A percentile compares a stretch with the other conserved stretches of the same genome.
Conservation (phyloP, 225 moss, liverwort and hornwort species). For the Pleurozium schreberi region DNA sequence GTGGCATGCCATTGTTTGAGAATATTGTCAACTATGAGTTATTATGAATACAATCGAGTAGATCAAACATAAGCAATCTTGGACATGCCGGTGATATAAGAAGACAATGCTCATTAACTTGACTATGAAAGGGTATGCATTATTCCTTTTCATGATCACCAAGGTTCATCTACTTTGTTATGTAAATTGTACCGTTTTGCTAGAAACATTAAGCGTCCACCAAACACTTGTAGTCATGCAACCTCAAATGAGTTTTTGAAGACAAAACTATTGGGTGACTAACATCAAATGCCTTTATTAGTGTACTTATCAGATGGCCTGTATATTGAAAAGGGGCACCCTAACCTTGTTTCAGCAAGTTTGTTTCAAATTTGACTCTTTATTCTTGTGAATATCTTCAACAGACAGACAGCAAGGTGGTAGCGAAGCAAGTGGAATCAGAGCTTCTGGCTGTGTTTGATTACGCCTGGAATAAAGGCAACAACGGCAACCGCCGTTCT, state of each 20-base stretch:
- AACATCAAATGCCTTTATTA: neutral
- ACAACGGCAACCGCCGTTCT: conserved; percentile 67
- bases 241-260: neutral
- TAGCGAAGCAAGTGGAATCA: conserved; percentile 67
- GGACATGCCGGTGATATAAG: neutral
- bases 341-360: neutral
- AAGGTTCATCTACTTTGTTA: neutral
- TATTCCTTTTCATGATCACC: neutral
- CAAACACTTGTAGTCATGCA: neutral
- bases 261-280: neutral
- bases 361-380: neutral
- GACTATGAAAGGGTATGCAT: neutral
- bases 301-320: neutral
- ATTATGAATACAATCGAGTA: neutral
- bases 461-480: conserved; percentile 78
- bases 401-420: conserved; percentile 70
- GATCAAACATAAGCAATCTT: neutral
- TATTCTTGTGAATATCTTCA: neutral
- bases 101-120: neutral
- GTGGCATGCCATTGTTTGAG: neutral
- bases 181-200: neutral
- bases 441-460: conserved; percentile 82
- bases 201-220: neutral
- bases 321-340: neutral
- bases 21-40: neutral